Conservation (phyloP, 805 yeast species). For the Cyberlindnera petersonii region DNA sequence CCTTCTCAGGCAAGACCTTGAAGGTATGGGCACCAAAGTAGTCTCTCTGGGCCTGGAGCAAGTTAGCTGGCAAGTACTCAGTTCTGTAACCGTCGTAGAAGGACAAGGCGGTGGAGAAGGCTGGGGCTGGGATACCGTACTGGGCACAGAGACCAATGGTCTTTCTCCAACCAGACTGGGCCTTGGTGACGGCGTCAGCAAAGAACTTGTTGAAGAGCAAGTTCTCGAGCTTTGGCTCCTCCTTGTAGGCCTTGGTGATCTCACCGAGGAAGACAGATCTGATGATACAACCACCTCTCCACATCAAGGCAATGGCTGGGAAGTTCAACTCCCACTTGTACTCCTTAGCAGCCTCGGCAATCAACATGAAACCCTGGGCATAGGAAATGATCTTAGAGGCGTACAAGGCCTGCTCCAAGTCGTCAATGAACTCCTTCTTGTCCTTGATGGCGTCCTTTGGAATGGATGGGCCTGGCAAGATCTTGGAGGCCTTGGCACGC, state of each 20-base stretch:
- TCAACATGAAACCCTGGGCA: constrained; percentile 99
- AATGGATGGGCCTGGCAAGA: constrained; percentile 74
- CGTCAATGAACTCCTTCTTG: constrained; percentile 81
- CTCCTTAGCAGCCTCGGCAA: constrained; percentile 96
- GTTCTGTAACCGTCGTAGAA: constrained; percentile 99
- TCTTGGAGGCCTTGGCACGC: constrained; percentile 79
- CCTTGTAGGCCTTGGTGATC: constrained; percentile 94
- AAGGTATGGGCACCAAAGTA: constrained; percentile 99
- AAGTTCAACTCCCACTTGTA: constrained; percentile 96
- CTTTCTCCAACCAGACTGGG: constrained; percentile 95
- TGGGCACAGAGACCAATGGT: constrained; percentile 72
- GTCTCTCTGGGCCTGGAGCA: constrained; percentile 99
- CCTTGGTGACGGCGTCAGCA: constrained; percentile 84
- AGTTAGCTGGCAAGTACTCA: constrained; percentile 91
- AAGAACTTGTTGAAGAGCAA: constrained; percentile 94
- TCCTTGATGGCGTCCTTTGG: constrained; percentile 64
- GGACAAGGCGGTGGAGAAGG: constrained; percentile 92
- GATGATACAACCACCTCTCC: constrained; percentile 99
- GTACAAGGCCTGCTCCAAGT: constrained; percentile 95
- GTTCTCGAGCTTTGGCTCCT: constrained; percentile 91
- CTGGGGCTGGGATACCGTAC: constrained; percentile 96
- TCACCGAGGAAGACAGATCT: constrained; percentile 98
- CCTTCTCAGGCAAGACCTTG: constrained; percentile 86
- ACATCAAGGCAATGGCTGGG: constrained; percentile 98
- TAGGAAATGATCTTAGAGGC: constrained; percentile 98